Evolutionary conservation across 805 yeast species (phyloP).

Genomic region (Ogataea minuta): DNA sequence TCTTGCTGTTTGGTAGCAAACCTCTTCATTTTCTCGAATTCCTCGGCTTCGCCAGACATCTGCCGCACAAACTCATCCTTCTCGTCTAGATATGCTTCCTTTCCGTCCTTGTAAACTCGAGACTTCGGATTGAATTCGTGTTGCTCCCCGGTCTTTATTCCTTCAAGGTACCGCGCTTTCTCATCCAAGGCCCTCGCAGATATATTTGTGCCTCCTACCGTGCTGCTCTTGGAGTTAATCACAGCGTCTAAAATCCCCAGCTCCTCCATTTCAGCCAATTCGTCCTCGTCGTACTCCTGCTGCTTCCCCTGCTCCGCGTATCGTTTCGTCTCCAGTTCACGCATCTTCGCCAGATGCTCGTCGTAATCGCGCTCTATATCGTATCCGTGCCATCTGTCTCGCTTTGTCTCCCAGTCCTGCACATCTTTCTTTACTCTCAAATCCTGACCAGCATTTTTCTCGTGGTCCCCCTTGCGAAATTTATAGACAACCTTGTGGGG

Average conservation of each 20-base stretch:
- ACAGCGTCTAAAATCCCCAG: conserved; percentile 34
- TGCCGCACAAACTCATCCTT: conserved; percentile 53
- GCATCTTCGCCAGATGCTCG: conserved; percentile 47
- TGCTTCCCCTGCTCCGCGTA: conserved; percentile 24
- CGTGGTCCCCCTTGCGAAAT: conserved; percentile 27
- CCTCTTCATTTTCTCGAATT: conserved; percentile 45
- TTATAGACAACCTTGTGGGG: conserved; percentile 44
- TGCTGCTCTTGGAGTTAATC: conserved; percentile 11
- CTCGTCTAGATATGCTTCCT: conserved; percentile 34
- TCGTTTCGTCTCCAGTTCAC: conserved; percentile 44
- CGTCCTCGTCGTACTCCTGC: conserved; percentile 39
- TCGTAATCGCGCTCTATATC: conserved; percentile 58
- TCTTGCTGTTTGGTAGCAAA: conserved; percentile 38
- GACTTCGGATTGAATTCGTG: conserved; percentile 56
- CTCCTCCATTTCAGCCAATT: conserved; percentile 41
- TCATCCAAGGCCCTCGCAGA: conserved; percentile 69
- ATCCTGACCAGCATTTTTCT: conserved; percentile 10
- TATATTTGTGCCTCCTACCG: conserved; percentile 29
- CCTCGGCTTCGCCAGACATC: conserved; percentile 55
- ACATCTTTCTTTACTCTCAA: conserved; percentile 26
- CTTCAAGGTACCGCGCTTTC: conserved; percentile 64
- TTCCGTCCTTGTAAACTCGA: conserved; percentile 36
- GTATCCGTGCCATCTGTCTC: conserved; percentile 84
- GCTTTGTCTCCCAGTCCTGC: conserved; percentile 61
- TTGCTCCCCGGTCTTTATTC: conserved; percentile 43